Evolutionary conservation across 371 early-diverging fungal genomes (phyloP), one percentile per base, ranked within the genome.

Genomic region (Rhizopus sp.): DNA sequence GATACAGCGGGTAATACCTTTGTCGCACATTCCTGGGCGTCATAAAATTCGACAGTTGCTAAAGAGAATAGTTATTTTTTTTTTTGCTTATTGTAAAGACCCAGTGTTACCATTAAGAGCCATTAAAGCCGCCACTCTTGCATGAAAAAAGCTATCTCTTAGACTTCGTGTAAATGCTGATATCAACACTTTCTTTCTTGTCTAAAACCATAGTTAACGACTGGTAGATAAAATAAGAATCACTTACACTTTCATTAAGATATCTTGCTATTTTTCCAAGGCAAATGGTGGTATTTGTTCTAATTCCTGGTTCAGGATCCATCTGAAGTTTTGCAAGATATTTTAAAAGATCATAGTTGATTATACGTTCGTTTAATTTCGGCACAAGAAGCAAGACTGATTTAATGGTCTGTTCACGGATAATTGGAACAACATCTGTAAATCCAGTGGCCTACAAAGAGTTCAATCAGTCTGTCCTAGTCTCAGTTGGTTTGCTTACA

Each of bases 251-350:
- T 10, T 90, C 90, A 55, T 69, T 88, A n/a, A 94, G 69, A 59
- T 86, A 53, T 32, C 86, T 87, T 52, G 89, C 85, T 44, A 96
- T 84, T 66, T 96, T 95, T 12, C 95, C 96, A 7, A 97, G 66
- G 63, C 96, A 96, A 40, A 97, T 91, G 7, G 93, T 89, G 10
- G 95, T 88, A 61, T 97, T 97, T 57, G 98, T 93, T 35, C 98
- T 81, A 62, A 98, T 97, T 1, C 96, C 96, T 0, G 98, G 95
- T 60, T 96, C 95, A 30, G 87, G 83, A 71, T 98, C 98, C 50
- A 85, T 84, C 48, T 94, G 93, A 5, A 93, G 73, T 53, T 93
- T 93, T 30, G 91, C 93, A 4, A 98, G 72, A 55, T 91, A 87
- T 49, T 89, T 77, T 32, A 97, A 54, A 1, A 97, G 68, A 48